Evolutionary conservation across 768 basidiomycete species (phyloP).

Genomic region (Trametes cinnabarina): DNA sequence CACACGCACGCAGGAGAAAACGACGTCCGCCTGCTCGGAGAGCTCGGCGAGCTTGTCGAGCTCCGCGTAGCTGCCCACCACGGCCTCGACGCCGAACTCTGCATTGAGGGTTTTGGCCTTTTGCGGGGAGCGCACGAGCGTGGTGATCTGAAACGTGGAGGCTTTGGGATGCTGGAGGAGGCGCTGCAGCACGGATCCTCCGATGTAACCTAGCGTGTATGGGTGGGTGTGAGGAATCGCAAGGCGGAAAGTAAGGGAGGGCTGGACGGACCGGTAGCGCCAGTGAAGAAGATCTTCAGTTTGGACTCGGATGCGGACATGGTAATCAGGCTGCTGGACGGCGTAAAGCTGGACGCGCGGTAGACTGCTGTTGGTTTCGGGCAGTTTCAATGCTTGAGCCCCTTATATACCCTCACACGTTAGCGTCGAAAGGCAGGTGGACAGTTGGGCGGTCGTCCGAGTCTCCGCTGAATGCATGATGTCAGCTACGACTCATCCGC

Average conservation of each 20-base stretch:
- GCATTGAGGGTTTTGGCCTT: slow-evolving; percentile 30
- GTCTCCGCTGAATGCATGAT: too few relatives aligned
- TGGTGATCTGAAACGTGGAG: slow-evolving; percentile 42
- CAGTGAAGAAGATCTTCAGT: slow-evolving; percentile 42
- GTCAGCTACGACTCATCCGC: too few relatives aligned
- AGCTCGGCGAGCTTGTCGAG: slow-evolving; percentile 34
- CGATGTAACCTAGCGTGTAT: slow-evolving; percentile 48
- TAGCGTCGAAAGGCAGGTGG: too few relatives aligned
- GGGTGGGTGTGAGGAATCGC: neutral
- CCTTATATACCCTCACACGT: too few relatives aligned
- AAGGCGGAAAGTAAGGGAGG: neutral
- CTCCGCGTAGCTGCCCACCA: slow-evolving; percentile 30
- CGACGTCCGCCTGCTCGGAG: slow-evolving; percentile 44
- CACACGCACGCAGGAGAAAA: slow-evolving; percentile 5
- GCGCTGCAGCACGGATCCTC: slow-evolving; percentile 48
- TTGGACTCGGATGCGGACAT: slow-evolving; percentile 8
- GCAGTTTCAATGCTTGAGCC: too few relatives aligned
- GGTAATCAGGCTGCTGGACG: too few relatives aligned
- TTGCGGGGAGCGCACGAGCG: slow-evolving; percentile 43
- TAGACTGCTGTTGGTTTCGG: too few relatives aligned
- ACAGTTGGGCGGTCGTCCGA: too few relatives aligned
- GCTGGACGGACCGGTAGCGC: slow-evolving; percentile 38
- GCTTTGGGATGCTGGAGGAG: slow-evolving; percentile 44
- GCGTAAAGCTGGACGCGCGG: too few relatives aligned
- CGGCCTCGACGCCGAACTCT: slow-evolving; percentile 22